These are phyloP conservation scores for Syncephalastrum sp. DNA, from an alignment of 371 early-diverging fungal genomes.

Conservation along the genomic window DNA sequence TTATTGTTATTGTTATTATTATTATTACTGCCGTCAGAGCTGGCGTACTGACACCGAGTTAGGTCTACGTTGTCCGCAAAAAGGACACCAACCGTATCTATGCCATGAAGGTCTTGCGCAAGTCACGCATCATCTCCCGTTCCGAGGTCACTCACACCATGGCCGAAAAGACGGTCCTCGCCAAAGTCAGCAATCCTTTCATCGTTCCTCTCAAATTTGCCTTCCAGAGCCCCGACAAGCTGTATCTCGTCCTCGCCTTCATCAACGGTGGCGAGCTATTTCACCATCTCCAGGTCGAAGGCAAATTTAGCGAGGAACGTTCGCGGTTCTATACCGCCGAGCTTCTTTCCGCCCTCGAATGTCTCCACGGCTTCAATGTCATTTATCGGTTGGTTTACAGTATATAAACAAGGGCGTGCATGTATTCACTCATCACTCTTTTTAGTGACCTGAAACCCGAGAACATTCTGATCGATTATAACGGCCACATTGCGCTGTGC, in stretches of 20 bases:
- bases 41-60: neutral
- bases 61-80: constrained; percentile 94
- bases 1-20: too few species aligned
- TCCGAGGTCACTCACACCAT: constrained; percentile 87
- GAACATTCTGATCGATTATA: constrained; percentile 94
- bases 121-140: constrained; percentile 91
- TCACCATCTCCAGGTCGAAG: constrained; percentile 83
- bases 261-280: constrained; percentile 95
- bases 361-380: constrained; percentile 86
- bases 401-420: too few species aligned
- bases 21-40: too few species aligned
- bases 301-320: constrained; percentile 67
- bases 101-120: constrained; percentile 96
- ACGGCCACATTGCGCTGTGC: constrained; percentile 96
- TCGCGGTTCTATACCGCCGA: constrained; percentile 77
- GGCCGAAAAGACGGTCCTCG: constrained; percentile 89
- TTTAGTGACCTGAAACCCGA: constrained; percentile 93
- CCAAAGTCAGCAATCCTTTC: constrained; percentile 83
- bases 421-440: neutral
- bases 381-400: constrained; percentile 67
- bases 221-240: constrained; percentile 85
- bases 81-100: constrained; percentile 93
- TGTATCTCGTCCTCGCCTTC: constrained; percentile 90
- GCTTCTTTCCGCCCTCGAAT: constrained; percentile 79
- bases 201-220: constrained; percentile 86